Percentiles rank a stretch among this genome's conserved stretches.
Evolutionary conservation across 169 alveolate genomes (phyloP).

Genomic region (Condylostoma magnum): DNA sequence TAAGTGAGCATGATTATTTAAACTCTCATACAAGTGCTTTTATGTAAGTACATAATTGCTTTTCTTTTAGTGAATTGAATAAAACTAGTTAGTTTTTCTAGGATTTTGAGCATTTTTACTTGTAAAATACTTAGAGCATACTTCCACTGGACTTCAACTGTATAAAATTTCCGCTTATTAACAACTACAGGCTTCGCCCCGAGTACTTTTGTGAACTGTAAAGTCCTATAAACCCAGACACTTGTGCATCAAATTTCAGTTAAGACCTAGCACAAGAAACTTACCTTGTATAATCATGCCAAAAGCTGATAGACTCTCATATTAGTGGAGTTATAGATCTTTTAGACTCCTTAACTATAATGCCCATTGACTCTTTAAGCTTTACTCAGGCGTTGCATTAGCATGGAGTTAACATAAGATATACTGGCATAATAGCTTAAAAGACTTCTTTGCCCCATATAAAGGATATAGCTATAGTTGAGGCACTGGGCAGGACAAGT

Average conservation of each 20-base stretch:
- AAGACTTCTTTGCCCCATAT: constrained; percentile 61
- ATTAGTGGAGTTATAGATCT: constrained; percentile 8
- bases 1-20: no score
- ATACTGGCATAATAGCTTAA: constrained; percentile 63
- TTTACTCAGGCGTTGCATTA: constrained; percentile 61
- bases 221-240: neutral
- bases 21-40: no score
- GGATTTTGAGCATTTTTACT: constrained; percentile 13
- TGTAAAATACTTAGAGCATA: neutral
- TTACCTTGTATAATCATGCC: constrained; percentile 2
- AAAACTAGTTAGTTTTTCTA: no score
- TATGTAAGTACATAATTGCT: no score
- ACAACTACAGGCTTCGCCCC: neutral
- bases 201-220: constrained; percentile 16
- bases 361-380: constrained; percentile 18
- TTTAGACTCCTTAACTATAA: constrained; percentile 17
- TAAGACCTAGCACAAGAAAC: neutral
- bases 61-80: no score
- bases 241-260: neutral
- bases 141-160: constrained; percentile 20
- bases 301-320: neutral
- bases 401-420: constrained; percentile 73
- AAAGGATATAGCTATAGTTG: constrained; percentile 63
- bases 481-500: constrained; percentile 70
- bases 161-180: neutral